Base-by-base conservation (phyloP, 306 rosid species). In the Castanopsis chinensis region DNA sequence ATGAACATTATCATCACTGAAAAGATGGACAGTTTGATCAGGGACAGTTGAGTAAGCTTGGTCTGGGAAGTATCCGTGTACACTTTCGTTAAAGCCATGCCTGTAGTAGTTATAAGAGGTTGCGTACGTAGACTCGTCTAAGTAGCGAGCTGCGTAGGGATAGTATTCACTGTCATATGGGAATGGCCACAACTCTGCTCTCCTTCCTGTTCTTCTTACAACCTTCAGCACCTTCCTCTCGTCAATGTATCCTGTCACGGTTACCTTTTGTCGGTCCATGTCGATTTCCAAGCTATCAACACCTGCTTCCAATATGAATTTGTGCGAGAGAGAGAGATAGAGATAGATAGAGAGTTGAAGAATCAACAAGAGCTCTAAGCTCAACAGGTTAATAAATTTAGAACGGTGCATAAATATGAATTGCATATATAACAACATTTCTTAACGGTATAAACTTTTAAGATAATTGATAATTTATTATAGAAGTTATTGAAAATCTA, bases 201-300 rank as follows among this genome's bases (percentile, higher is more conserved):
- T 91, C 79, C 97, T 89, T 74, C 97, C 97, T 0, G 98, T 88
- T 87, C 93, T 85, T 91, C 94, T 87, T 56, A 90, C 97, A 30
- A 77, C 67, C 79, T 70, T 87, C 2, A 91, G 19, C 53, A 91
- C 92, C 53, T 91, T 93, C 75, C 83, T 84, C 82, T 86, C 80
- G 28, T 88, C 86, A 19, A 90, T 82, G 71, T 90, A 89, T 12
- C 98, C 97, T 2, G 58, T 88, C 5, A 91, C 92, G 3, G 88
- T 90, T 61, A 89, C 98, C 81, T 90, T 91, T 25, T 90, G 95
- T 68, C 76, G 84, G 7, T 84, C 90, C 95, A 91, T 93, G 82
- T 93, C 90, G 79, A 90, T 93, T 63, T 90, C 97, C 79, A 89
- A 76, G 68, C 81, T 85, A 85, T 91, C 91, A 59, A 91, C 93